Evolutionary conservation across 2,329 filamentous ascomycete species (phyloP), one percentile per base, ranked within the genome.

Genomic region (Botrytis fragariae): DNA sequence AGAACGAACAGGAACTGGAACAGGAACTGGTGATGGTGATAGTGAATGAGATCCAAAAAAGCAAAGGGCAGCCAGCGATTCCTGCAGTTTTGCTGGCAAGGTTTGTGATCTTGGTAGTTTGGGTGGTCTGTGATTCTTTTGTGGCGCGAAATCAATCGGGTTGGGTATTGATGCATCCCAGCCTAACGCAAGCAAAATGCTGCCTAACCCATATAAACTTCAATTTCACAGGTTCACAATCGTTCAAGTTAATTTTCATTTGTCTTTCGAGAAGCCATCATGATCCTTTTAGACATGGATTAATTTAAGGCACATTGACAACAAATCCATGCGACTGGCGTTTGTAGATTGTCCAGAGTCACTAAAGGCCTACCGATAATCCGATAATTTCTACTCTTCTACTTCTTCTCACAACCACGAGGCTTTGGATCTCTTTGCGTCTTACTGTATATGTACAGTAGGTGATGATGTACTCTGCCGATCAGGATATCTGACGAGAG

Each of bases 131-230:
- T 68, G 65, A 57, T 57, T 68, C 29, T 68, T 68, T 57, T 37
- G 69, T 73, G 68, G 71, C 73, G 76, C 76, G 75, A 77, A 77
- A 67, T 74, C 74, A 72, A 70, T 73, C 76, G 78, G 73, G 81
- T 85, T 83, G 84, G 84, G 84, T 83, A 84, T 80, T 82, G 82
- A 85, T 84, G 84, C 84, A 80, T 82, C 76, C 77, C 77, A 76
- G 82, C 83, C 83, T 80, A 77, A 73, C 68, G 54, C 37, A 37
- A 44, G 64, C 16, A 64, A 69, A 72, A 61, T 59, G 44, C 42
- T 71, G 69, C 69, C 69, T 71, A 71, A 71, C 29, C 69, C 59
- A 71, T 35, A 59, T 51, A 68, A 61, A 61, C 54, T 39, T 65
- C 37, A 71, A 29, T 57, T 63, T 45, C n/a, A 70, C 67, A 71